These are phyloP conservation scores for Plasmodium ovale DNA, from an alignment of 169 alveolate species.

Conservation along the genomic window DNA sequence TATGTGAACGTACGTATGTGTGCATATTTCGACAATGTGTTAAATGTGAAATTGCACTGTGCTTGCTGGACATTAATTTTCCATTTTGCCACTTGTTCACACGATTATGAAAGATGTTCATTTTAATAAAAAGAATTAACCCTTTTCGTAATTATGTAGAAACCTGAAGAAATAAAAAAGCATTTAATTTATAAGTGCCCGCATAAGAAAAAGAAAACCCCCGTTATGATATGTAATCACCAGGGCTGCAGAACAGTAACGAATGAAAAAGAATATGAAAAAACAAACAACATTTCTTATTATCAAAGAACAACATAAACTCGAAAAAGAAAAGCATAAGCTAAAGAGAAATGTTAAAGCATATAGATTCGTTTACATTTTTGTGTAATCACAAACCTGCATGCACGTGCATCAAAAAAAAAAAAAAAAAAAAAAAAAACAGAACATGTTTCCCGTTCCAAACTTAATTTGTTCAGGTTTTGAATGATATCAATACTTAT, in stretches of 20 bases:
- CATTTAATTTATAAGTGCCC: constrained; percentile 61
- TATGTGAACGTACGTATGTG: background rate
- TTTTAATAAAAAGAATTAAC: background rate
- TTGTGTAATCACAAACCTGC: background rate
- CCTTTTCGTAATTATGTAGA: constrained; percentile 20
- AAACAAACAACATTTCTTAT: no score
- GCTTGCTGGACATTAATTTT: background rate
- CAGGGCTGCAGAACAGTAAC: constrained; percentile 52
- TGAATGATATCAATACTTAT: constrained; percentile 58
- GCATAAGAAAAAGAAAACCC: constrained; percentile 30
- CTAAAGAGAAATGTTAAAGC: background rate
- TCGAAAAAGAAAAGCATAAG: background rate
- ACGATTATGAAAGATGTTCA: background rate
- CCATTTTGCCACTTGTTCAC: background rate
- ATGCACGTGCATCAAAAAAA: background rate
- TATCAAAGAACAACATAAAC: no score
- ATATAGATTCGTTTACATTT: background rate
- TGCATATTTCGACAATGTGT: background rate
- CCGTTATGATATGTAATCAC: constrained; percentile 24
- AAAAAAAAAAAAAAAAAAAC: background rate
- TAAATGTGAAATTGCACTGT: background rate
- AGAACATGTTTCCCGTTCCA: background rate
- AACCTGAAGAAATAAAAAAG: constrained; percentile 41
- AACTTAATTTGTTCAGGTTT: constrained; percentile 16
- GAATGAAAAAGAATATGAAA: constrained; percentile 3